Conservation (phyloP, 371 early-diverging fungal genomes). For the Lichtheimia corymbifera region DNA sequence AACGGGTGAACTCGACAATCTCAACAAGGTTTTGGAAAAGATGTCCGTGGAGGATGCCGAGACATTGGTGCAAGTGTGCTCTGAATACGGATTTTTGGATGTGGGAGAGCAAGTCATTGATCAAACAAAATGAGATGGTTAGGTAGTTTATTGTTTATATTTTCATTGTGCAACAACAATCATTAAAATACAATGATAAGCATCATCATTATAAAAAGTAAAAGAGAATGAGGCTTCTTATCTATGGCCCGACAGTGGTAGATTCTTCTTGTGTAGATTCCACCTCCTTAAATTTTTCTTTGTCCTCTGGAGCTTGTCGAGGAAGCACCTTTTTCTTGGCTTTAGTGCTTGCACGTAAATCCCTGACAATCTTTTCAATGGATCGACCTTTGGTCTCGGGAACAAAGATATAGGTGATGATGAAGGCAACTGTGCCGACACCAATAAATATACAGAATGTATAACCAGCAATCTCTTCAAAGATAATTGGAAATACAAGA, state of each 20-base stretch:
- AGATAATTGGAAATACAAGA: conserved; percentile 40
- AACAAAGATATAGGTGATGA: conserved; percentile 20
- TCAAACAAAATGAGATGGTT: conserved; percentile 16
- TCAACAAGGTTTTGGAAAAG: conserved; percentile 79
- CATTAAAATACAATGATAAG: no score
- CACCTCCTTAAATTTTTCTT: no score
- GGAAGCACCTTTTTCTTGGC: neutral
- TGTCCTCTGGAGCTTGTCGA: neutral
- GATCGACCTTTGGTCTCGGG: conserved; percentile 77
- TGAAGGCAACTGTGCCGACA: conserved; percentile 19
- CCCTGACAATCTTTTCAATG: conserved; percentile 54
- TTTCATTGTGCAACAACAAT: no score
- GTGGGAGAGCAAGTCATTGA: conserved; percentile 63
- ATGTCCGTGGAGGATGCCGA: conserved; percentile 76
- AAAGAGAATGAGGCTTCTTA: neutral
- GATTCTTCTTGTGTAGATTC: no score
- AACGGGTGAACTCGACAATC: conserved; percentile 73
- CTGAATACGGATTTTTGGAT: conserved; percentile 73
- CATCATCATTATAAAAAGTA: no score
- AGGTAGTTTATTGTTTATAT: no score
- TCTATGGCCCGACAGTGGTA: neutral
- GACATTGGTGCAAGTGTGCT: conserved; percentile 68
- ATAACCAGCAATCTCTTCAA: conserved; percentile 49
- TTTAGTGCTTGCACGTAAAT: neutral
- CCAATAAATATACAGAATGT: conserved; percentile 60